phyloP scores from a whole-genome alignment of 1,284 basidiomycete genomes.

The Mycocalia duriaeana region DNA sequence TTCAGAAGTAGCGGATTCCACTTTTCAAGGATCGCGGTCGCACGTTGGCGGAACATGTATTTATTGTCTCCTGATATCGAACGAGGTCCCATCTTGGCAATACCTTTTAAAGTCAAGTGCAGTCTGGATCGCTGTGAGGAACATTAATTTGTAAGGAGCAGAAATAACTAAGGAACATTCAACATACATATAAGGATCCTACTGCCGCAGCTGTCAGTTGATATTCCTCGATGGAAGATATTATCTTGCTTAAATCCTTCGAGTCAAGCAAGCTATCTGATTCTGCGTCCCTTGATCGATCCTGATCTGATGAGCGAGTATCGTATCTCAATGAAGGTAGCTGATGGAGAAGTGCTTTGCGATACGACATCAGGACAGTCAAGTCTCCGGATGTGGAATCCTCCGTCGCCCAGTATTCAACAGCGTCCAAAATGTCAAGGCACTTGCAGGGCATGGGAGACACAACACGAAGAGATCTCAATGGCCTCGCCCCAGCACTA shows the following conservation, averaged over 20 bases:
- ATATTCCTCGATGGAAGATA: neutral
- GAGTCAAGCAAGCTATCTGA: neutral
- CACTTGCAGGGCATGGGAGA: constrained; percentile 8
- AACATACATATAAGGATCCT: neutral
- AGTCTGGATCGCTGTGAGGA: neutral
- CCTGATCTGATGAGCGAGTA: neutral
- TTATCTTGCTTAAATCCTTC: neutral
- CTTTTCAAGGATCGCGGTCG: constrained; percentile 1
- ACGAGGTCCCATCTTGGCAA: constrained; percentile 3
- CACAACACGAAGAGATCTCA: constrained; percentile 9
- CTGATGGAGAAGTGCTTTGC: constrained; percentile 4
- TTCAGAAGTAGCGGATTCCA: neutral
- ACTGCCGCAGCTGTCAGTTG: too few relatives aligned
- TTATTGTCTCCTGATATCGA: constrained; percentile 4
- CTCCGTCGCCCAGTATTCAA: constrained; percentile 10
- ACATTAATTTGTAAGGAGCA: neutral
- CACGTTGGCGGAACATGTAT: constrained; percentile 4
- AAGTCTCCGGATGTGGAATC: too few relatives aligned
- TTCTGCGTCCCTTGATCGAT: neutral
- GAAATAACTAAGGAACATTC: neutral
- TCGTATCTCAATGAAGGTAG: too few relatives aligned
- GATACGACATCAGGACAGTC: constrained; percentile 6
- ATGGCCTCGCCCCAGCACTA: constrained; percentile 1
- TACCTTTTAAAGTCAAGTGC: constrained; percentile 8
- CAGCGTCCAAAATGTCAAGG: constrained; percentile 5